Conservation (phyloP, 2,329 filamentous ascomycete genomes). For the Claviceps sp. region DNA sequence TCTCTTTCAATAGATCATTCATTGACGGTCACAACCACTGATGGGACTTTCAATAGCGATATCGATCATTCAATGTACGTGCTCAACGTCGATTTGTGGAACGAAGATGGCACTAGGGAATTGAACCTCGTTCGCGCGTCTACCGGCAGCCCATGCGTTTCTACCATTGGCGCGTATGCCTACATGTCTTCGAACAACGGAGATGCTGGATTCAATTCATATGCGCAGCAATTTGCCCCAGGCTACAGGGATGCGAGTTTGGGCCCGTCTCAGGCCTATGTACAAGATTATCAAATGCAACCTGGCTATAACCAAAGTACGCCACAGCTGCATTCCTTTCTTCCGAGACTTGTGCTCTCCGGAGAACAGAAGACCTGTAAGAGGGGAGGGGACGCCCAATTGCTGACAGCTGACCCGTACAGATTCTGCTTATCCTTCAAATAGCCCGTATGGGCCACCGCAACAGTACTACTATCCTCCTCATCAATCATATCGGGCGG, state of each 20-base stretch:
- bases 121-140: conserved; percentile 53
- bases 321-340: neutral
- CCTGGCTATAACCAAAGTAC: conserved; percentile 21
- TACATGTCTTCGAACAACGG: conserved; percentile 40
- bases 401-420: neutral
- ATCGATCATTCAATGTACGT: conserved; percentile 33
- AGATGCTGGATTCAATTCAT: conserved; percentile 15
- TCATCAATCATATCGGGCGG: conserved; percentile 18
- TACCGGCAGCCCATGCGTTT: conserved; percentile 62
- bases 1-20: too few relatives aligned
- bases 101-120: conserved; percentile 49
- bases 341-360: neutral
- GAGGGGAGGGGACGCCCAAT: neutral
- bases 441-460: conserved; percentile 22
- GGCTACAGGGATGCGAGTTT: conserved; percentile 24
- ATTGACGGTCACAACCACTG: neutral
- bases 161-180: conserved; percentile 64
- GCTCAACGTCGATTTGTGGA: conserved; percentile 55
- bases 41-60: conserved; percentile 13
- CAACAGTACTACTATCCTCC: conserved; percentile 24
- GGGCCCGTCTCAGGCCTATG: conserved; percentile 18
- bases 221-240: conserved; percentile 23
- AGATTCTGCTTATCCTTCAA: conserved; percentile 17
- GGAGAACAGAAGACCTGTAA: neutral
- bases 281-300: conserved; percentile 20